phyloP scores from a whole-genome alignment of 805 yeast species.

The Pichia pseudocactophila region DNA sequence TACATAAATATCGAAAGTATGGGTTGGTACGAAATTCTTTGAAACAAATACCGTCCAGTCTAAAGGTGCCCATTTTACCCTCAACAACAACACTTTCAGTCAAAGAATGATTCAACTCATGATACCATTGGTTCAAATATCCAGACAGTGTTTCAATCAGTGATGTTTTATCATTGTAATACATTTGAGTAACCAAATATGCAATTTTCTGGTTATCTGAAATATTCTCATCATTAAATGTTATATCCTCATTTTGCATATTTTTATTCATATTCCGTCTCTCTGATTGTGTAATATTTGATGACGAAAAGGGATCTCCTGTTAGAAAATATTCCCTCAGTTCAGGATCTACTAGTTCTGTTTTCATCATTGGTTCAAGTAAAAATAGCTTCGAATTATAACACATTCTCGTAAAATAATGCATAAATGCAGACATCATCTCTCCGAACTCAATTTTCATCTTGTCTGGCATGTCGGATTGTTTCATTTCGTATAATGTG shows the following conservation, averaged over 20 bases:
- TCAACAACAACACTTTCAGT: background rate
- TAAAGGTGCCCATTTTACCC: conserved; percentile 3
- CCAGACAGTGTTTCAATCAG: conserved; percentile 37
- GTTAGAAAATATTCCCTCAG: conserved; percentile 46
- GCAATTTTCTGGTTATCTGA: conserved; percentile 21
- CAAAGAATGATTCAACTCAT: conserved; percentile 5
- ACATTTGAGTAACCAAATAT: conserved; percentile 18
- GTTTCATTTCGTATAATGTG: conserved; percentile 41
- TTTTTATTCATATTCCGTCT: conserved; percentile 18
- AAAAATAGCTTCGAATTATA: conserved; percentile 44
- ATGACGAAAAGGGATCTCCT: conserved; percentile 36
- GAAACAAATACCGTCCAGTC: conserved; percentile 4
- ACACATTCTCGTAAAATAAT: conserved; percentile 40
- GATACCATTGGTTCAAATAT: conserved; percentile 12
- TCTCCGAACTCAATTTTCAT: conserved; percentile 54
- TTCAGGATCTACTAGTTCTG: conserved; percentile 41
- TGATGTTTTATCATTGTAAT: conserved; percentile 37
- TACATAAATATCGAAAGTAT: conserved; percentile 18
- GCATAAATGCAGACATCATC: conserved; percentile 58
- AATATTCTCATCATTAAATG: conserved; percentile 13
- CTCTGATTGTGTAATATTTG: conserved; percentile 26
- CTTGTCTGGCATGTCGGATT: conserved; percentile 39
- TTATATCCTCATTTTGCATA: conserved; percentile 10
- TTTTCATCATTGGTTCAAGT: conserved; percentile 52
- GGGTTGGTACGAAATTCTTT: conserved; percentile 9